Percentiles rank a stretch among this genome's conserved stretches.
Conservation (phyloP, 148 eudicot genomes). For the Vaccinium myrtillus region DNA sequence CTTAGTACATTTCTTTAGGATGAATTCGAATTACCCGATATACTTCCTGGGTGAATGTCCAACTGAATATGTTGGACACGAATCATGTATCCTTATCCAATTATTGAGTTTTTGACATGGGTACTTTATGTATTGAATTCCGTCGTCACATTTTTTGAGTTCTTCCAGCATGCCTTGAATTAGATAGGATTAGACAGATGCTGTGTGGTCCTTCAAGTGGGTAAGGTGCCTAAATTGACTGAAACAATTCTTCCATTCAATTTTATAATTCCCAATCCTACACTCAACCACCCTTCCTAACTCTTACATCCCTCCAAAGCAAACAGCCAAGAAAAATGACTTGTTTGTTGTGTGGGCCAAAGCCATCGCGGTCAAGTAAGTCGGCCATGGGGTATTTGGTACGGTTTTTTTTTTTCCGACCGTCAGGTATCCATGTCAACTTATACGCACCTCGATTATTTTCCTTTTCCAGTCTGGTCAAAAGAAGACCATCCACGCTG, state of each 20-base stretch:
- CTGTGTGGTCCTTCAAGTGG: background rate
- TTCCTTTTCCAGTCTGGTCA: too few species aligned
- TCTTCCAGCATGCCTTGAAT: background rate
- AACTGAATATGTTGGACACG: constrained; percentile 1
- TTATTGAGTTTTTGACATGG: too few species aligned
- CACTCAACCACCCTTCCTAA: background rate
- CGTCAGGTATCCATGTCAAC: too few species aligned
- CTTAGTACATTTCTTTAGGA: background rate
- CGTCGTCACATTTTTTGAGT: too few species aligned
- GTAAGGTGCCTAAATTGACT: constrained; percentile 4
- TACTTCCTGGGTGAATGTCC: background rate
- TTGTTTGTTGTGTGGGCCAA: background rate
- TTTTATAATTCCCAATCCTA: background rate
- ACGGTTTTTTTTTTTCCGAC: too few species aligned
- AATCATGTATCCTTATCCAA: background rate
- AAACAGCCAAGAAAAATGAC: background rate
- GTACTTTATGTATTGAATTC: too few species aligned
- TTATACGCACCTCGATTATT: too few species aligned
- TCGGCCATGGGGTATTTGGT: background rate
- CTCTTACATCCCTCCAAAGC: background rate
- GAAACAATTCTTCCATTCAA: background rate
- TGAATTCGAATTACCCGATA: background rate
- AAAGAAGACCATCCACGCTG: too few species aligned
- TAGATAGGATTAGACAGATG: background rate
- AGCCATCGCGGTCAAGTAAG: background rate